phyloP scores from a whole-genome alignment of 441 rosid species.

The Populus hybrid region DNA sequence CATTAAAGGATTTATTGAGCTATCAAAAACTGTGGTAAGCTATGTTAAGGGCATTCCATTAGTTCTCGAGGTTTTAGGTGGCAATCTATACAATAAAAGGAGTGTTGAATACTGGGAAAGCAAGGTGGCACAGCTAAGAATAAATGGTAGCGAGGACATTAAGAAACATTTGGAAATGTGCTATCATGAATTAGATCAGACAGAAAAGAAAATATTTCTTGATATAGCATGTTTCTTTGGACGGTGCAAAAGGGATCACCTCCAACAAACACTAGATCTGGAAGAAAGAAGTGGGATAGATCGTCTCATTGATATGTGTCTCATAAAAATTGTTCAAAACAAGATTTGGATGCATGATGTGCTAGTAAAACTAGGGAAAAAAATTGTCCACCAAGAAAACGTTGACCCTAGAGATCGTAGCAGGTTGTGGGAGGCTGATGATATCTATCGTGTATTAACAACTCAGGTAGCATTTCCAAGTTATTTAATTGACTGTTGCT shows the following conservation, averaged over 20 bases:
- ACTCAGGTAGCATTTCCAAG: no score
- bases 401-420: constrained; percentile 14
- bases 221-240: no score
- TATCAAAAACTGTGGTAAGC: neutral
- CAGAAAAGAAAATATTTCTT: no score
- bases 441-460: no score
- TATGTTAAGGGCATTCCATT: constrained; percentile 18
- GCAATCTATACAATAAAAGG: neutral
- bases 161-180: no score
- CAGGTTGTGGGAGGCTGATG: constrained; percentile 12
- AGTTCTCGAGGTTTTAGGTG: constrained; percentile 21
- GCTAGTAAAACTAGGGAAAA: neutral
- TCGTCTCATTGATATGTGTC: neutral
- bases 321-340: neutral
- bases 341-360: constrained; percentile 17
- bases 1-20: neutral
- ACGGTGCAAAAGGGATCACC: no score
- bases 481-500: no score
- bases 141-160: no score
- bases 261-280: no score
- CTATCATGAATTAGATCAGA: no score
- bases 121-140: no score
- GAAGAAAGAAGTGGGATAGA: no score
- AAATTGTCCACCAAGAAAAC: constrained; percentile 16
- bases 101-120: neutral